Evolutionary conservation across 2,329 filamentous ascomycete species (phyloP).

Genomic region (Aspergillus texensis): DNA sequence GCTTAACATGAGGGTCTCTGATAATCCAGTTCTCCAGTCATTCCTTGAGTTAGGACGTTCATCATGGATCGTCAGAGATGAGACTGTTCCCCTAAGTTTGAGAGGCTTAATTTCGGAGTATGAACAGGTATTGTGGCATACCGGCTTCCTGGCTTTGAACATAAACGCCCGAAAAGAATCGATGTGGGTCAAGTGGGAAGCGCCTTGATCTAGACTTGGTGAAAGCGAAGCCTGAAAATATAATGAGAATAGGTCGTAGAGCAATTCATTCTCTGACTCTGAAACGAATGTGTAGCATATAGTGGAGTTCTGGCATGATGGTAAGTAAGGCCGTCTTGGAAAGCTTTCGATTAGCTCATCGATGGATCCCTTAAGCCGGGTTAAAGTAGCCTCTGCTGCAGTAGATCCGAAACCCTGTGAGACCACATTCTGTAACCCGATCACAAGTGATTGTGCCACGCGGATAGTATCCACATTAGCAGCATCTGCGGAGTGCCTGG

Average conservation of each 20-base stretch:
- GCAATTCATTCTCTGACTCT: conserved; percentile 27
- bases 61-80: conserved; percentile 15
- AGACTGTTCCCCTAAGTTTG: conserved; percentile 15
- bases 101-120: conserved; percentile 19
- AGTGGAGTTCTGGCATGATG: conserved; percentile 22
- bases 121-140: conserved; percentile 16
- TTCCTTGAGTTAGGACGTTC: conserved; percentile 31
- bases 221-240: conserved; percentile 24
- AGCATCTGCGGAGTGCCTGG: background rate
- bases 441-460: conserved; percentile 29
- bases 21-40: conserved; percentile 55
- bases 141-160: conserved; percentile 13
- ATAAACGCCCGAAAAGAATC: conserved; percentile 26
- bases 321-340: conserved; percentile 18
- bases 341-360: conserved; percentile 23
- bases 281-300: conserved; percentile 24
- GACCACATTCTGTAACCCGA: conserved; percentile 23
- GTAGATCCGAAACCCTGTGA: conserved; percentile 11
- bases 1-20: conserved; percentile 46
- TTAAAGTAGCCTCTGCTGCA: conserved; percentile 14
- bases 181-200: conserved; percentile 8
- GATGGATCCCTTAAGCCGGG: conserved; percentile 21
- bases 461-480: conserved; percentile 21
- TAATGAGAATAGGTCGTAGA: conserved; percentile 29
- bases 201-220: conserved; percentile 8